Evolutionary conservation across 2,329 filamentous ascomycete genomes (phyloP).

Genomic region (Monilinia fructicola): DNA sequence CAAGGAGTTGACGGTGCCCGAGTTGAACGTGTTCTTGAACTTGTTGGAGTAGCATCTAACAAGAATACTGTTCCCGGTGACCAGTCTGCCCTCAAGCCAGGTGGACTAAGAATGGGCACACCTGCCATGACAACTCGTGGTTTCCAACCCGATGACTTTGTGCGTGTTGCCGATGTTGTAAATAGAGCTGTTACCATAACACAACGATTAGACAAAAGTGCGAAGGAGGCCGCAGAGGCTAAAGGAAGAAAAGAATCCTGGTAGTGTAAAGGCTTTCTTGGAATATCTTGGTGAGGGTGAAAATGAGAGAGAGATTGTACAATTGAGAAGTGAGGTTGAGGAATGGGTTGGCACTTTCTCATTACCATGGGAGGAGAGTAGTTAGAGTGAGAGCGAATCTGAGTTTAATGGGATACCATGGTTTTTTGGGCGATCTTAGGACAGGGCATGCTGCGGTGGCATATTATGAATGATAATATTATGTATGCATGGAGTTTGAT

Average conservation of each 20-base stretch:
- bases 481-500: slow-evolving; percentile 14
- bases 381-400: neutral
- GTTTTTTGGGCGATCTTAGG: neutral
- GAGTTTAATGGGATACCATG: slow-evolving; percentile 8
- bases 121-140: slow-evolving; percentile 97
- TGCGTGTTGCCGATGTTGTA: slow-evolving; percentile 79
- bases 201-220: slow-evolving; percentile 70
- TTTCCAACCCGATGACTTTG: slow-evolving; percentile 87
- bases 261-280: slow-evolving; percentile 65
- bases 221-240: slow-evolving; percentile 66
- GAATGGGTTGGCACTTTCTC: slow-evolving; percentile 76
- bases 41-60: slow-evolving; percentile 99
- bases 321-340: slow-evolving; percentile 71
- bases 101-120: slow-evolving; percentile 89
- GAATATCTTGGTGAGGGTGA: slow-evolving; percentile 68
- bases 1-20: slow-evolving; percentile 87
- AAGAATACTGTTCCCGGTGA: slow-evolving; percentile 99
- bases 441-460: neutral
- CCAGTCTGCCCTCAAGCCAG: slow-evolving; percentile 87
- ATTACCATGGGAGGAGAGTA: slow-evolving; percentile 59
- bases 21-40: slow-evolving; percentile 92
- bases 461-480: slow-evolving; percentile 13
- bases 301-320: slow-evolving; percentile 67
- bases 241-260: slow-evolving; percentile 66
- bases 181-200: slow-evolving; percentile 80